Evolutionary conservation across 805 yeast genomes (phyloP), one percentile per base, ranked within the genome.

Genomic region (Yarrowia sp.): DNA sequence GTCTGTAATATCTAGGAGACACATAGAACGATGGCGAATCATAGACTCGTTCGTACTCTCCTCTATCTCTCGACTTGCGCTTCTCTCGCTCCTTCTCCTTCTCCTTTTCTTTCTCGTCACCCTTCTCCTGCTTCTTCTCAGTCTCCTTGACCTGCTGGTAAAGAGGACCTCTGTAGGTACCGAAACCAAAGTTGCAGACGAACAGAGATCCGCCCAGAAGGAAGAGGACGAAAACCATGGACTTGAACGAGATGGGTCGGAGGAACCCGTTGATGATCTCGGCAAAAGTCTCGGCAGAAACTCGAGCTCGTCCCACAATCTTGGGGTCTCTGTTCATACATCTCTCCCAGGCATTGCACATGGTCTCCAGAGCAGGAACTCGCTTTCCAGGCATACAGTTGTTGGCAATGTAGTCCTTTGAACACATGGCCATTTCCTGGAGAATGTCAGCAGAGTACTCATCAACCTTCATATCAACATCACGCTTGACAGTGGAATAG

Each of bases 311-410:
- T 3, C 90, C 92, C 12, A 86, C 81, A 1, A 74, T 75, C 3
- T 82, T 81, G 10, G 96, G 92, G 67, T 90, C 93, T 56, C 86
- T 77, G 69, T 86, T 84, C 92, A 90, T 90, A 74, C 99, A 95
- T 65, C 81, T 82, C 67, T 84, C 87, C 95, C 96, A 90, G 36
- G 79, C 80, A 36, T 81, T 78, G 74, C 99, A 93, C 14, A 83
- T 77, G 1, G 76, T 74, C 69, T 88, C 95, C 17, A 91, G 74
- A 0, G 90, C 92, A 0, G 96, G 97, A 0, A 86, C 92, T 14
- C 93, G 78, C 4, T 84, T 83, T 1, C 83, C 80, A 11, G 79
- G 79, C 68, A 72, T 70, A 73, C 99, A 93, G 68, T 86, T 83
- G 74, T 93, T 92, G 30, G 85, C 75, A 14, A 81, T 74, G 71